Conservation (phyloP, 352 stramenopile genomes). For the Phytopythium vexans region DNA sequence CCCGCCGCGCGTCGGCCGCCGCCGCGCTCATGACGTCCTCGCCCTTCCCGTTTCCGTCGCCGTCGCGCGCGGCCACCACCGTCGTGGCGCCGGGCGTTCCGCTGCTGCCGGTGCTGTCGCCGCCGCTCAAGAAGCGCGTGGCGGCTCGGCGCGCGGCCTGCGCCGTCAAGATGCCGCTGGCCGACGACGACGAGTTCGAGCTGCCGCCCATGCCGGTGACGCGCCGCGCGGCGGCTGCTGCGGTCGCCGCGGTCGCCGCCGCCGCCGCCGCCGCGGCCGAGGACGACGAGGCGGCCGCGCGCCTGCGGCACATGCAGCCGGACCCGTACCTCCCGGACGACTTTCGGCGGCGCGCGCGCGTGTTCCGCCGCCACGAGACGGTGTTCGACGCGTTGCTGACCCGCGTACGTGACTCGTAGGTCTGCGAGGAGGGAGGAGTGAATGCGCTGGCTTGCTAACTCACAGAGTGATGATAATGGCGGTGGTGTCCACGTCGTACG, state of each 20-base stretch:
- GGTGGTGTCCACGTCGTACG: conserved; percentile 9
- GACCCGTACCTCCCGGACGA: conserved; percentile 47
- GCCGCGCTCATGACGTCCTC: conserved; percentile 20
- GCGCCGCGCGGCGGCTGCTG: conserved; percentile 14
- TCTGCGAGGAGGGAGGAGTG: background rate
- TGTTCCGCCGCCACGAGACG: conserved; percentile 33
- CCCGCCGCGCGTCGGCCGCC: conserved; percentile 16
- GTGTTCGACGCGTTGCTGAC: conserved; percentile 67
- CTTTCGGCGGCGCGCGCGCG: conserved; percentile 33
- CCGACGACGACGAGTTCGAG: conserved; percentile 19
- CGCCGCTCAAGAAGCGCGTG: conserved; percentile 50
- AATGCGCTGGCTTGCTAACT: too few relatives aligned
- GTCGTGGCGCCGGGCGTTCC: background rate
- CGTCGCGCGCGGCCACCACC: conserved; percentile 2
- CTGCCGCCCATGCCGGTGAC: conserved; percentile 9
- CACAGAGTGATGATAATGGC: conserved; percentile 2
- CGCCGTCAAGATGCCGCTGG: conserved; percentile 33
- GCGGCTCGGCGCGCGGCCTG: conserved; percentile 26
- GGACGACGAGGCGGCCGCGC: conserved; percentile 3
- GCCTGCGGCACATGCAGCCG: conserved; percentile 32
- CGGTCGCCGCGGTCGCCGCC: conserved; percentile 7
- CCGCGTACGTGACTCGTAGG: conserved; percentile 23
- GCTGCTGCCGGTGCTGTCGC: conserved; percentile 31
- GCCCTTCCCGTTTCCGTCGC: conserved; percentile 21
- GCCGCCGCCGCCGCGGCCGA: conserved; percentile 17